These are phyloP conservation scores for Globisporangium spinosum DNA, from an alignment of 352 stramenopile genomes.

Conservation along the genomic window DNA sequence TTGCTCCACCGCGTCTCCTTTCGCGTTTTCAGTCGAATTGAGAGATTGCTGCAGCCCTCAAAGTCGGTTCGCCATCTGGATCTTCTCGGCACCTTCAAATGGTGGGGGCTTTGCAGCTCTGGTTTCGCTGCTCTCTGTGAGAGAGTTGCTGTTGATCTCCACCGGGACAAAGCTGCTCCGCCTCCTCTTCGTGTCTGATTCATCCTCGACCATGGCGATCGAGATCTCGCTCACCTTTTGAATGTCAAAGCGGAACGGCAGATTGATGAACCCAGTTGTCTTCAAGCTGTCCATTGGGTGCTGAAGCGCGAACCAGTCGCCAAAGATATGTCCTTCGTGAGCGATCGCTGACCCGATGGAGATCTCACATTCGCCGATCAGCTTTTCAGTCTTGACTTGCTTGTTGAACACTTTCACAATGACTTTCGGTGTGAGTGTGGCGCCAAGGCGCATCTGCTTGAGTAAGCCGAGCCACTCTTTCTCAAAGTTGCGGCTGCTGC, in stretches of 20 bases:
- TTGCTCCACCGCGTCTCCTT: slow-evolving; percentile 52
- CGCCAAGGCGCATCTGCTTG: slow-evolving; percentile 46
- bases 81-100: slow-evolving; percentile 11
- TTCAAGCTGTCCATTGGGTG: slow-evolving; percentile 24
- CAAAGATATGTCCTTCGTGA: slow-evolving; percentile 67
- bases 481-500: slow-evolving; percentile 44
- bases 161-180: slow-evolving; percentile 9
- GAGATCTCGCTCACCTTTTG: slow-evolving; percentile 30
- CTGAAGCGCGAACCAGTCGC: slow-evolving; percentile 54
- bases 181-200: neutral
- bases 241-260: slow-evolving; percentile 62
- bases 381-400: slow-evolving; percentile 57
- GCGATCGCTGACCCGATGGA: slow-evolving; percentile 67
- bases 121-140: neutral
- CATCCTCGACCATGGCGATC: slow-evolving; percentile 4
- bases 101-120: neutral
- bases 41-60: slow-evolving; percentile 28
- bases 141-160: neutral
- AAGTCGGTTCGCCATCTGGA: slow-evolving; percentile 20
- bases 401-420: slow-evolving; percentile 68
- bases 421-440: slow-evolving; percentile 63
- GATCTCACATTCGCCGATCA: slow-evolving; percentile 74
- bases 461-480: slow-evolving; percentile 50
- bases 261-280: slow-evolving; percentile 34
- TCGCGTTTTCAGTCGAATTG: slow-evolving; percentile 28